Evolutionary conservation across 2,329 filamentous ascomycete species (phyloP), one percentile per base, ranked within the genome.

Genomic region (Aspergillus sp.): DNA sequence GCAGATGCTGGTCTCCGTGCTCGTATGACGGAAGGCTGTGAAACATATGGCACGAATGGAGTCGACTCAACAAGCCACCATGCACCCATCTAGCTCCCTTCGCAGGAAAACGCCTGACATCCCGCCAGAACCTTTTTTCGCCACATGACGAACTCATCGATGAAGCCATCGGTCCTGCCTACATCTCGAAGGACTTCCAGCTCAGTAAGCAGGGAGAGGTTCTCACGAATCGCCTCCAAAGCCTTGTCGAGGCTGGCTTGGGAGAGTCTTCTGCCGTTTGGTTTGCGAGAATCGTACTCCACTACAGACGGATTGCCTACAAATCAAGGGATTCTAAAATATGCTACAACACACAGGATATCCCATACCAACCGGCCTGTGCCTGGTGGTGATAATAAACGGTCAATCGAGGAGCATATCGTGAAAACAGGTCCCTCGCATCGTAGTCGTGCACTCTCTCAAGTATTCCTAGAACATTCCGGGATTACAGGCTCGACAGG

Each of bases 211-310:
- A 74, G 1, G 72, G 74, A 2, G 64, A 78, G 11, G 54, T 73
- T 1, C 67, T 76, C 3, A 59, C 65, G 2, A 51, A 63, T n/a
- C 56, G 62, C 3, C 79, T 68, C 48, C 68, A 78, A 58, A 49
- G 66, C 0, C 49, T 76, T 0, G 62, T 68, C 1, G 78, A 78
- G 52, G 58, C 78, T 6, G 75, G 75, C 9, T 78, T 60, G 58
- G 75, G 76, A 19, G 59, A 61, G 14, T 69, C 63, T 5, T 78
- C 73, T 4, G 78, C 74, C 0, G 71, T 76, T 16, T 78, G 75
- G 74, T 64, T 78, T 13, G 73, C 72, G n/a, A n/a, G n/a, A n/a
- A n/a, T 2, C 17, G 6, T 29, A 16, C 23, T 21, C 34, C 25
- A 16, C 20, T 25, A 3, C 47, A 36, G 34, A 49, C 13, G 20